A percentile compares a stretch with the other conserved stretches of the same genome.
Evolutionary conservation across 2,329 filamentous ascomycete genomes (phyloP).

Genomic region (Neurospora sp.): DNA sequence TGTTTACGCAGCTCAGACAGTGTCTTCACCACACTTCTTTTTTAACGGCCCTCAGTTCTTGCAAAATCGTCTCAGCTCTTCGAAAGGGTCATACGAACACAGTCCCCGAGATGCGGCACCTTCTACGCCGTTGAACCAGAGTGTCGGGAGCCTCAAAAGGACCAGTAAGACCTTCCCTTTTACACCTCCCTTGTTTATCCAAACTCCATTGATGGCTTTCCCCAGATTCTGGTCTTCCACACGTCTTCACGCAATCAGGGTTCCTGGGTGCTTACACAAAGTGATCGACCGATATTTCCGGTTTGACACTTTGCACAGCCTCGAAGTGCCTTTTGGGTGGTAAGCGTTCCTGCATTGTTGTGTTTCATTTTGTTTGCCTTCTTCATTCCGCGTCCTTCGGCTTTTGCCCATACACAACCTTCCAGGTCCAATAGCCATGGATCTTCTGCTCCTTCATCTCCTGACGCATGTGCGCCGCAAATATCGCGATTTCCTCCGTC

Average conservation of each 20-base stretch:
- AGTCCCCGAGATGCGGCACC: background rate
- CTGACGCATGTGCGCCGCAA: slow-evolving; percentile 5
- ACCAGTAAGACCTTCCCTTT: background rate
- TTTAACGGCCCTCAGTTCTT: background rate
- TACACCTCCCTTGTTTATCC: background rate
- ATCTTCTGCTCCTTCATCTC: slow-evolving; percentile 6
- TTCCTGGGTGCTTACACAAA: background rate
- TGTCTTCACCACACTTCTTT: background rate
- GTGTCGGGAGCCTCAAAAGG: background rate
- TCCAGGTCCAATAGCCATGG: slow-evolving; percentile 3
- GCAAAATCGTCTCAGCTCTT: background rate
- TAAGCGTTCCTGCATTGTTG: background rate
- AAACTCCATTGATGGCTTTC: background rate
- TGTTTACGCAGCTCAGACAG: background rate
- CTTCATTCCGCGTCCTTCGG: background rate
- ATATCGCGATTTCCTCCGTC: slow-evolving; percentile 1
- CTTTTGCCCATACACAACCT: slow-evolving; percentile 5
- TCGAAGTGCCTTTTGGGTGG: background rate
- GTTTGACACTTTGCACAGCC: background rate
- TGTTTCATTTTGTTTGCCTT: background rate
- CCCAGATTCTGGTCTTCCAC: background rate
- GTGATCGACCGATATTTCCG: background rate
- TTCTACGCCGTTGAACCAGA: background rate
- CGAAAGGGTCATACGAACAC: background rate
- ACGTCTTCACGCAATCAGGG: background rate